phyloP scores from a whole-genome alignment of 2,329 filamentous ascomycete genomes.

The Diplodia mutila region DNA sequence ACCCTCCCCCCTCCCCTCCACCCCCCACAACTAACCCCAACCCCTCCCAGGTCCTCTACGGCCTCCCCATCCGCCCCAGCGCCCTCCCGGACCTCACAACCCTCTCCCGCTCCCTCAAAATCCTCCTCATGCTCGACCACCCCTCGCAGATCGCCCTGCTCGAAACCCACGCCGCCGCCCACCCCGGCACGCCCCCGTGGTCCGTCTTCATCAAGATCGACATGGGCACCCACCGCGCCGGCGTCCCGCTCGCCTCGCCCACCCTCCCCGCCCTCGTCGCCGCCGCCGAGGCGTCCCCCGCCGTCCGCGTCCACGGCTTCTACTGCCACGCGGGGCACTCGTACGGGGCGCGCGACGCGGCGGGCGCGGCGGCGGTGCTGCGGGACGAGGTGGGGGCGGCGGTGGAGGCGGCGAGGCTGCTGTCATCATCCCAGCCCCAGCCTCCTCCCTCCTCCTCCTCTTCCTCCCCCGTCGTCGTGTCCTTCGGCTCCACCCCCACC shows the following conservation, averaged over 20 bases:
- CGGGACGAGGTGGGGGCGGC: conserved; percentile 20
- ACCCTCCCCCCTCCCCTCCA: neutral
- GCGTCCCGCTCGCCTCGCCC: conserved; percentile 15
- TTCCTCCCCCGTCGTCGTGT: neutral
- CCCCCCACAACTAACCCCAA: too few relatives aligned
- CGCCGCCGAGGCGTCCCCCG: conserved; percentile 1
- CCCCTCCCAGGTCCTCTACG: conserved; percentile 19
- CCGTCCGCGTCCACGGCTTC: conserved; percentile 24
- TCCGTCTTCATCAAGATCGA: conserved; percentile 25
- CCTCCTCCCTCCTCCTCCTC: neutral
- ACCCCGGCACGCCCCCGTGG: neutral
- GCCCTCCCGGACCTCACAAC: conserved; percentile 10
- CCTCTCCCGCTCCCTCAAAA: conserved; percentile 6
- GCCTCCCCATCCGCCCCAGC: conserved; percentile 16
- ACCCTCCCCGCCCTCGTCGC: conserved; percentile 3
- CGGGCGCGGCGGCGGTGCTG: neutral
- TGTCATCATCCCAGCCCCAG: neutral
- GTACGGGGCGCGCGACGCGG: conserved; percentile 6
- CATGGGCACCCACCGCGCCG: conserved; percentile 24
- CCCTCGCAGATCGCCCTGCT: conserved; percentile 20
- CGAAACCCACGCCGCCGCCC: neutral
- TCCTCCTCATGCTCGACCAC: conserved; percentile 26
- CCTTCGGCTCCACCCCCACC: conserved; percentile 23
- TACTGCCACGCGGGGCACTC: conserved; percentile 25
- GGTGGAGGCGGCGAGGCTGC: neutral